Base-by-base conservation (phyloP, 1,284 basidiomycete genomes). In the Ustilago bromivora region DNA sequence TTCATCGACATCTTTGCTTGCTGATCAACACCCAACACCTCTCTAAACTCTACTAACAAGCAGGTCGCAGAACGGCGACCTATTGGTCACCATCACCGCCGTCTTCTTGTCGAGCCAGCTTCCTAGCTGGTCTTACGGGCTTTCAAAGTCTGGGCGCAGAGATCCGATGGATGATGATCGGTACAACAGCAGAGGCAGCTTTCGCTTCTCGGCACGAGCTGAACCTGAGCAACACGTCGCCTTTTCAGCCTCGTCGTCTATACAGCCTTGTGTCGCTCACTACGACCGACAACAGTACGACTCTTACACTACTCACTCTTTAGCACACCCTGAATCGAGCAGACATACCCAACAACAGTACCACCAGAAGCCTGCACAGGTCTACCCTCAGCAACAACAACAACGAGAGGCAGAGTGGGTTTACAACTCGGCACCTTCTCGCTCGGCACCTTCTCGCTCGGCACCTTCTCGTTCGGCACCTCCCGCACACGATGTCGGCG, bases 81-180 rank as follows among this genome's bases (percentile, higher is more conserved):
- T 55, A 56, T 63, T 61, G 57, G 67, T 60, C 65, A 68, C 56
- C 65, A 76, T 76, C 68, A 63, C 73, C 61, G 61, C 64, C 57
- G 34, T 71, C 52, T 36, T 57, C 51, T 28, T 59, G 36, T 19
- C 61, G 9, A 57, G 67, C 73, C 73, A 71, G 73, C 73, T 71
- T 57, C 59, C 68, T 61, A 67, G 73, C 73, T 76, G 68, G 73
- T 64, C 68, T 40, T 51, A 57, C 47, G 58, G 57, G 46, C 68
- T 56, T 43, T 67, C 63, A 12, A 55, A 65, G 56, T 66, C 63
- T 56, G 59, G 62, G 41, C 55, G 57, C 28, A 57, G 46, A n/a
- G 72, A 66, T 75, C 72, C 63, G 62, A 75, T 75, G 72, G 63
- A 60, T 43, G 60, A 74, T 65, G 66, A 75, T 59, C 64, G 67